Percentiles rank a stretch among this genome's conserved stretches.
Conservation (phyloP, 176 grass and related monocot species). For the Puccinellia tenuiflora region DNA sequence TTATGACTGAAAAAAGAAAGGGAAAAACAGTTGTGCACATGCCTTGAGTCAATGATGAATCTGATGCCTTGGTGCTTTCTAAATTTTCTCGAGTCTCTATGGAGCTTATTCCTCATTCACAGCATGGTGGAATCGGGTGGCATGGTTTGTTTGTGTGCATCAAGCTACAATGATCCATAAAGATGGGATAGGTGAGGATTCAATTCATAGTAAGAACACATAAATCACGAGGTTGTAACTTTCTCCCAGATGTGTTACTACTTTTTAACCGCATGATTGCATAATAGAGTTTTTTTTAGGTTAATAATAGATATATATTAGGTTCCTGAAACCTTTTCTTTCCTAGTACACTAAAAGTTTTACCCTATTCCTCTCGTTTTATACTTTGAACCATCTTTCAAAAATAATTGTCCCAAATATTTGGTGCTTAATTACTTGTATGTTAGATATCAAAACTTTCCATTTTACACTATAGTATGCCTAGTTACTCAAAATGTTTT, state of each 20-base stretch:
- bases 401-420: background rate
- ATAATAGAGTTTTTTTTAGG: no score
- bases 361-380: background rate
- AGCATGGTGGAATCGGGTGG: background rate
- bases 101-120: conserved; percentile 14
- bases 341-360: background rate
- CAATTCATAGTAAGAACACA: background rate
- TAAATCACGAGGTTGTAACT: conserved; percentile 14
- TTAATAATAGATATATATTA: background rate
- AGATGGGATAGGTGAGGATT: background rate
- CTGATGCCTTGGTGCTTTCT: background rate
- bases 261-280: background rate
- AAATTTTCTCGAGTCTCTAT: background rate
- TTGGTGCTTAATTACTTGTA: background rate
- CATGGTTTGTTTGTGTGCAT: background rate
- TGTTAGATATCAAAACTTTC: background rate
- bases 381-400: background rate
- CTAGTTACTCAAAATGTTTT: background rate
- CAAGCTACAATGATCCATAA: conserved; percentile 6
- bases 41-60: conserved; percentile 9
- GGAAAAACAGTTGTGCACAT: background rate
- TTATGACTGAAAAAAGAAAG: background rate
- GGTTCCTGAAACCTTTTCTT: background rate
- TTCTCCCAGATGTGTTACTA: background rate
- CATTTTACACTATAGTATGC: background rate